Base-by-base conservation (phyloP, 768 basidiomycete genomes). In the Hemileccinum rubropunctum region DNA sequence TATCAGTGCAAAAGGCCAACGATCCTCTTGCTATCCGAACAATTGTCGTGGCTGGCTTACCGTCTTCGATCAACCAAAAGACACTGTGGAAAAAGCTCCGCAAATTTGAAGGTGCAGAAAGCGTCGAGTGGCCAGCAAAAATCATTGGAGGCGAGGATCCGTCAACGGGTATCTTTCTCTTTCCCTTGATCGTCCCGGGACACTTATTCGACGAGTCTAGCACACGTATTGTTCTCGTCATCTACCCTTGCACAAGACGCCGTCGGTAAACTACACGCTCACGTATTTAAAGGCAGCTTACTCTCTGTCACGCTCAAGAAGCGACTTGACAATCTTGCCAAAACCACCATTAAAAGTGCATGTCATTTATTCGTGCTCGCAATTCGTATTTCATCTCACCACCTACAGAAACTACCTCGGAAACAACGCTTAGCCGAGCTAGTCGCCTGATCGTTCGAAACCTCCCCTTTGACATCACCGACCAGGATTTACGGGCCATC, bases 361-460 rank as follows among this genome's bases (percentile, higher is more conserved):
- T 23, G 20, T 2, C 26, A 15, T 51, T 4, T 14, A 8, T 50
- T 38, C 5, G n/a, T 28, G 30, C 18, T 1, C 8, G 8, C 15
- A 12, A 35, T 48, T 26, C 13, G 13, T 13, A 18, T 21, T 35
- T 44, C 27, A 23, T 45, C 23, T 14, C 20, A 28, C 36, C 3
- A 4, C 28, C 17, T 42, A 44, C 42, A 58, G 67, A 55, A 51
- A 71, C 70, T 54, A 65, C 61, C 11, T 67, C 66, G 26, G 66
- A 64, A 26, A 67, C 74, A 2, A 76, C 77, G 2, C 87, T 87
- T 0, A 89, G 76, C 60, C 84, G 84, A 52, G 82, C 83, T 0
- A 89, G 82, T 57, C 79, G 94, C 18, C 78, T 98, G 47, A 95
- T 98, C 61, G 79, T 98, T 21, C 83, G 95, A 51, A 98, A 98